Evolutionary conservation across 1,284 basidiomycete genomes (phyloP).

Genomic region (Bondarzewia mesenterica): DNA sequence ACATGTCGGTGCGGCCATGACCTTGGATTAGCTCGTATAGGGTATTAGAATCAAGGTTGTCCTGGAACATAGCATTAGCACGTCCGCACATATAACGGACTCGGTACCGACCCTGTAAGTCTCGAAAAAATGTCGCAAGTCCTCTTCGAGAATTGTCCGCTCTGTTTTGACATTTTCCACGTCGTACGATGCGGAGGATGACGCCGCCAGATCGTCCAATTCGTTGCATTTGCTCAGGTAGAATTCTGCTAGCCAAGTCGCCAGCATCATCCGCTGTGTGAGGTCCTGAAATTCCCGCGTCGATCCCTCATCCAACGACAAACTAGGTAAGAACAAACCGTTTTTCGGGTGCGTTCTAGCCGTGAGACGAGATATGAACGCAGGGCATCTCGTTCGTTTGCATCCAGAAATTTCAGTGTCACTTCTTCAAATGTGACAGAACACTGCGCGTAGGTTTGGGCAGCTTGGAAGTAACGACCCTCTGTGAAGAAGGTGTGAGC

Average conservation of each 20-base stretch:
- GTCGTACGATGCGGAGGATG: slow-evolving; percentile 80
- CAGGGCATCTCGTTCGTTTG: slow-evolving; percentile 86
- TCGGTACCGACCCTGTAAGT: slow-evolving; percentile 75
- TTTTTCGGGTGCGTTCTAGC: slow-evolving; percentile 75
- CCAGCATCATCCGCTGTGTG: slow-evolving; percentile 95
- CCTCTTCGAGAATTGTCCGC: slow-evolving; percentile 82
- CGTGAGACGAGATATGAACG: slow-evolving; percentile 86
- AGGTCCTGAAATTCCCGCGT: slow-evolving; percentile 52
- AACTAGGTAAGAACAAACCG: slow-evolving; percentile 36
- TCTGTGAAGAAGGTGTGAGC: slow-evolving; percentile 80
- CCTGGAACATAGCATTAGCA: too few species aligned
- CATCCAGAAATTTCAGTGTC: slow-evolving; percentile 84
- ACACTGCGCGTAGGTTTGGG: slow-evolving; percentile 86
- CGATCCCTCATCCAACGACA: not conserved
- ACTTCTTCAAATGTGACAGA: slow-evolving; percentile 91
- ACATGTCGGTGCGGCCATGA: slow-evolving; percentile 90
- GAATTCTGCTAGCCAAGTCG: slow-evolving; percentile 98
- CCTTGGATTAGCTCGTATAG: slow-evolving; percentile 90
- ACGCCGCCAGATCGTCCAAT: slow-evolving; percentile 82
- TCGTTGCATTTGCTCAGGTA: slow-evolving; percentile 96
- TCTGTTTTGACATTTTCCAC: slow-evolving; percentile 83
- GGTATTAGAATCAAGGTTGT: slow-evolving; percentile 77
- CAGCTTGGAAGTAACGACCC: slow-evolving; percentile 84
- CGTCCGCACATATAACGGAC: not conserved
- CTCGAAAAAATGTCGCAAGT: slow-evolving; percentile 85